Evolutionary conservation across 352 stramenopile species (phyloP).

Genomic region (Globisporangium emineosum): DNA sequence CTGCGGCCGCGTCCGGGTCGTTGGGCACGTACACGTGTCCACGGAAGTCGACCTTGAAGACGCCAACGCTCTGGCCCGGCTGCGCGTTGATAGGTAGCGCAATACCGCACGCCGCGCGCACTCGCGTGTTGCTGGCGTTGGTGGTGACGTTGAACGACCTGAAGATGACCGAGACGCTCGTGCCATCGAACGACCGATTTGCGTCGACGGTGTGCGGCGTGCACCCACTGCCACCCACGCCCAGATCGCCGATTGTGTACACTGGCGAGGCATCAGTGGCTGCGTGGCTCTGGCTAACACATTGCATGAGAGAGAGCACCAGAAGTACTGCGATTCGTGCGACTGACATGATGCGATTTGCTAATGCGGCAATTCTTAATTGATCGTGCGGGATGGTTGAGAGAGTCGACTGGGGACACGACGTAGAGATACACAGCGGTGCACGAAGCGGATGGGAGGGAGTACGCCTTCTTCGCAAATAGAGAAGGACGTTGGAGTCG

Average conservation of each 20-base stretch:
- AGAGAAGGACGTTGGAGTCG: constrained; percentile 4
- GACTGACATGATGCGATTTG: neutral
- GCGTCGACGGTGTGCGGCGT: constrained; percentile 1
- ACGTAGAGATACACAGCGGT: neutral
- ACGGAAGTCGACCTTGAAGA: constrained; percentile 37
- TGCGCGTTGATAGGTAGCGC: constrained; percentile 24
- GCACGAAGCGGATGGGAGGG: neutral
- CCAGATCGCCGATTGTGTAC: constrained; percentile 20
- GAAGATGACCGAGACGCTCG: constrained; percentile 32
- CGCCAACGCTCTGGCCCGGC: constrained; percentile 20
- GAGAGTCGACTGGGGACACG: neutral
- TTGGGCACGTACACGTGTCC: constrained; percentile 32
- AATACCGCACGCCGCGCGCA: constrained; percentile 23
- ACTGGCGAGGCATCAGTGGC: neutral
- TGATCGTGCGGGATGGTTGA: too few relatives aligned
- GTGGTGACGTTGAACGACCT: constrained; percentile 17
- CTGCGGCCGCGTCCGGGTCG: constrained; percentile 7
- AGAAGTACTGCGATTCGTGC: neutral
- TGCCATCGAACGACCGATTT: constrained; percentile 14
- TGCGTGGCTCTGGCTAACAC: neutral
- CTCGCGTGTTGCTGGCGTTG: neutral
- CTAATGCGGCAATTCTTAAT: neutral
- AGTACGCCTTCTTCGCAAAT: constrained; percentile 8
- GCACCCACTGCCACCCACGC: constrained; percentile 25
- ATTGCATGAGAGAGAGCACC: neutral